These are phyloP conservation scores for Bryopsis sp. DNA, from an alignment of 139 green algal species.

Conservation along the genomic window DNA sequence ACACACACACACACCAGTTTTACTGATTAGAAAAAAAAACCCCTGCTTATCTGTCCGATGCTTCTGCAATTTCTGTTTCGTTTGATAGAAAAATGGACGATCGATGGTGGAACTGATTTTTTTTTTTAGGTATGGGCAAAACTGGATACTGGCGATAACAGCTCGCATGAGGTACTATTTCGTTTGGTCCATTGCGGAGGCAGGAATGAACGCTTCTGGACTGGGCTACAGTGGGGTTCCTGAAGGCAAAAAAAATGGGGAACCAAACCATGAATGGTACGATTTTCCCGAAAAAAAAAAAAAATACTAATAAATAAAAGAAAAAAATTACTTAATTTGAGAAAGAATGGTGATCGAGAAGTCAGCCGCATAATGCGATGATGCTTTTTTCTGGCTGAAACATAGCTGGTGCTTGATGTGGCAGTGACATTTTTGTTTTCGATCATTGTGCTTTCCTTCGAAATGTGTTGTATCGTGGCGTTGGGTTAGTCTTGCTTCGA, in stretches of 20 bases:
- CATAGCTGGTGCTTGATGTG: no score
- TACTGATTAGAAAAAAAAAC: neutral
- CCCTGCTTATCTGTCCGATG: neutral
- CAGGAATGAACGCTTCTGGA: constrained; percentile 52
- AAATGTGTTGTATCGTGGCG: constrained; percentile 35
- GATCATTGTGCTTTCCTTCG: constrained; percentile 39
- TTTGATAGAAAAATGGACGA: neutral
- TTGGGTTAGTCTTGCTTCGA: constrained; percentile 21
- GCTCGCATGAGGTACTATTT: constrained; percentile 64
- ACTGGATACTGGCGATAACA: constrained; percentile 26
- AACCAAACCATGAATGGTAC: no score
- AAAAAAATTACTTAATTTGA: no score
- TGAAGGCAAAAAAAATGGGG: no score
- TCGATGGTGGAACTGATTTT: neutral
- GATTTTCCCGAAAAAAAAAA: no score
- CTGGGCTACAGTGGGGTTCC: no score
- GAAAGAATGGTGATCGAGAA: no score
- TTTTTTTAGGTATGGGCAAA: neutral
- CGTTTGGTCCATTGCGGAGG: constrained; percentile 57
- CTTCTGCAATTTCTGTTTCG: neutral
- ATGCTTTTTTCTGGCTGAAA: no score
- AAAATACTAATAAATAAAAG: no score
- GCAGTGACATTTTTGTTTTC: constrained; percentile 31
- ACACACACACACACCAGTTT: neutral
- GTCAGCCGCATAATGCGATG: no score